Evolutionary conservation across 2,329 filamentous ascomycete genomes (phyloP).

Genomic region (Seiridium cupressi): DNA sequence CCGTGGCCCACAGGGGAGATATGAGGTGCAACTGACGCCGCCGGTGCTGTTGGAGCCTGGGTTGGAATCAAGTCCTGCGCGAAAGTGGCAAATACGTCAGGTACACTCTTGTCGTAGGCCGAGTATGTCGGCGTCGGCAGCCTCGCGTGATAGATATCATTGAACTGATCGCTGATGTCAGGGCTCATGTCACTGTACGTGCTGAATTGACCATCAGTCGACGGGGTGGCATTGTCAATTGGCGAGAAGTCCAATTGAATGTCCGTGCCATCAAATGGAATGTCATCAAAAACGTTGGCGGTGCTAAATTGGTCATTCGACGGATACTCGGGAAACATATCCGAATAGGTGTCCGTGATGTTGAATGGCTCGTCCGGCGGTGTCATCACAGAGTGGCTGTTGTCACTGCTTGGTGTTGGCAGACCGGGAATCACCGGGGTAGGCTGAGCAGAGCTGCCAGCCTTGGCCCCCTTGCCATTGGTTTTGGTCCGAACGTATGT

Average conservation of each 20-base stretch:
- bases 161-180: constrained; percentile 59
- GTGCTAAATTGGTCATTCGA: constrained; percentile 44
- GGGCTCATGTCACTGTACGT: constrained; percentile 59
- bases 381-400: constrained; percentile 54
- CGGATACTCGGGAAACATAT: constrained; percentile 48
- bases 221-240: constrained; percentile 50
- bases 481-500: constrained; percentile 90
- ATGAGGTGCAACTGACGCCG: constrained; percentile 44
- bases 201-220: constrained; percentile 48
- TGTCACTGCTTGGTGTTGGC: constrained; percentile 60
- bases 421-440: constrained; percentile 61
- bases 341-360: constrained; percentile 32
- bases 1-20: constrained; percentile 69
- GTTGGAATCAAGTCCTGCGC: constrained; percentile 37
- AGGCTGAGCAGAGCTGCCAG: constrained; percentile 46
- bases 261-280: constrained; percentile 35
- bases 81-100: constrained; percentile 40
- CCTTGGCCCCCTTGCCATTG: constrained; percentile 62
- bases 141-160: constrained; percentile 61
- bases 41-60: constrained; percentile 12
- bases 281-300: constrained; percentile 32
- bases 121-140: constrained; percentile 48
- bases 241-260: constrained; percentile 41
- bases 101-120: constrained; percentile 43
- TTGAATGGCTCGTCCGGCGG: constrained; percentile 50